Evolutionary conservation across 139 green algal species (phyloP), one percentile per base, ranked within the genome.

Genomic region (Ettlia oleoabundans): DNA sequence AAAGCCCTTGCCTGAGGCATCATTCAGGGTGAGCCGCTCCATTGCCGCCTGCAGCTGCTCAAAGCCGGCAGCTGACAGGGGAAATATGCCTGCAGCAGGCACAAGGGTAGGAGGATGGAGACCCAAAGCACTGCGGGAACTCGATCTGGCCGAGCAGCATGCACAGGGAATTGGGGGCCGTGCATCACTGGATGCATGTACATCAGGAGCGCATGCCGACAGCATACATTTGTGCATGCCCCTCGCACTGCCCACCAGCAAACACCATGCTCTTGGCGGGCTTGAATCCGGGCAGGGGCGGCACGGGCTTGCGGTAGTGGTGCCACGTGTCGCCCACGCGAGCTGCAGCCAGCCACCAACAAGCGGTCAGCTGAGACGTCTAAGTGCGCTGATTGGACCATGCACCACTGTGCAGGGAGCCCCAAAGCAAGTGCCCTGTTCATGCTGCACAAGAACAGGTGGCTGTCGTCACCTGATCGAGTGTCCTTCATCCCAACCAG

Each of bases 221-320:
- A 22, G n/a, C 33, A 51, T 35, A 47, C 35, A 72, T 9, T n/a
- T 65, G 55, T 65, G 21, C 55, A n/a, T n/a, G n/a, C n/a, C n/a
- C n/a, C n/a, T n/a, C n/a, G 5, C 55, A 15, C 55, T 32, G 18
- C 55, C 55, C 55, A 88, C 87, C 94, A 58, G 94, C 94, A 92
- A 96, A 99, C 43, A 98, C 94, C 91, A 97, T 97, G 64, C 90
- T 82, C 76, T 95, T 91, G 73, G 93, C 88, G 3, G 90, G 87
- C 79, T 91, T 89, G 89, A 97, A 98, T 26, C 94, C 94, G 2
- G 90, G 87, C 68, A 95, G 80, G n/a, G 81, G 42, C 33, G 91
- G 55, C 41, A 73, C 80, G 4, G 81, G 72, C 0, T 51, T 28
- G 35, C 51, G 38, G 0, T 82, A 72, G 35, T 66, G 53, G 80